Percentiles rank a stretch among this genome's conserved stretches.
These are phyloP conservation scores for Cyclotella atomus DNA, from an alignment of 108 stramenopile species.

Conservation along the genomic window DNA sequence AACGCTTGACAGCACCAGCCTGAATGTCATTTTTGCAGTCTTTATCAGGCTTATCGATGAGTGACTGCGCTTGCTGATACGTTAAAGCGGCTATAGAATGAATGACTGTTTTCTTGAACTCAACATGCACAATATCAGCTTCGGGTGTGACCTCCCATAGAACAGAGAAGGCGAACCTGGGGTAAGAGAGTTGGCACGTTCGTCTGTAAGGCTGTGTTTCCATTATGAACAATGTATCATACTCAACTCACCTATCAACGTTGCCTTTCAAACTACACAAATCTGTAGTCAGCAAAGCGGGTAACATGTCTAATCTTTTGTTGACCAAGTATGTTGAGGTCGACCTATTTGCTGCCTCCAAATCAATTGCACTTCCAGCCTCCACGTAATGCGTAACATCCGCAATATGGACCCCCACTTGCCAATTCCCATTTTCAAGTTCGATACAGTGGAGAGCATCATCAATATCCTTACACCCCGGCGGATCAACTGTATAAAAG, in stretches of 20 bases:
- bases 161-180: conserved; percentile 89
- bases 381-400: conserved; percentile 99
- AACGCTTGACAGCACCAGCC: conserved; percentile 85
- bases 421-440: conserved; percentile 92
- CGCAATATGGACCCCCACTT: conserved; percentile 98
- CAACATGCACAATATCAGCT: conserved; percentile 84
- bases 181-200: background rate
- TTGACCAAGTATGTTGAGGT: conserved; percentile 99
- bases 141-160: conserved; percentile 92
- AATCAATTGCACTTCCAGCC: conserved; percentile 91
- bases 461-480: conserved; percentile 99
- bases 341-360: conserved; percentile 94
- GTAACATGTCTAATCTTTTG: conserved; percentile 98
- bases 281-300: conserved; percentile 92
- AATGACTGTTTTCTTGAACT: conserved; percentile 94
- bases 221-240: conserved; percentile 5
- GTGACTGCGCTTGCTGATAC: conserved; percentile 95
- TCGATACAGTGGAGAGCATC: conserved; percentile 95
- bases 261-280: conserved; percentile 94
- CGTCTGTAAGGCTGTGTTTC: too few relatives aligned
- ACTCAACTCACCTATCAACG: conserved; percentile 75
- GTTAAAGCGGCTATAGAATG: conserved; percentile 94
- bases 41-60: conserved; percentile 89
- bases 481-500: conserved; percentile 89
- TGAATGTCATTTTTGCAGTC: conserved; percentile 66